Evolutionary conservation across 2,329 filamentous ascomycete genomes (phyloP).

Genomic region (Berkeleyomyces rouxiae): DNA sequence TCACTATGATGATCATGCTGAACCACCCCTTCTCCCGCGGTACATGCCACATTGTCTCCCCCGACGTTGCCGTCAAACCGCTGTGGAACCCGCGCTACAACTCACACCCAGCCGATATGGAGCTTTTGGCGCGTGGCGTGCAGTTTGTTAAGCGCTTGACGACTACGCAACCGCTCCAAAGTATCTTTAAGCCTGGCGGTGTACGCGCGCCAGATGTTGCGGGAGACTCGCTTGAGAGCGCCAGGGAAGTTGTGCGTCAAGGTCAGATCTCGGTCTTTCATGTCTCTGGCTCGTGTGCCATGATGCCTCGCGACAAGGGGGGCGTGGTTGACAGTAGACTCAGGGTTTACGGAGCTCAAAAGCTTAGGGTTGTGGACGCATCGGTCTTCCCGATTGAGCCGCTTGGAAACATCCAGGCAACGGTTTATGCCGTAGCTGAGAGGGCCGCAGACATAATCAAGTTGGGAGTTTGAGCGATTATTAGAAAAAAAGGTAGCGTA

Average conservation of each 20-base stretch:
- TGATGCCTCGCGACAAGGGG: slow-evolving; percentile 28
- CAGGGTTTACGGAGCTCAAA: slow-evolving; percentile 27
- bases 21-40: slow-evolving; percentile 46
- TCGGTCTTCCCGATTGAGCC: slow-evolving; percentile 30
- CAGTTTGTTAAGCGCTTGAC: slow-evolving; percentile 25
- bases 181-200: slow-evolving; percentile 25
- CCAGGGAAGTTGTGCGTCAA: slow-evolving; percentile 22
- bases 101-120: slow-evolving; percentile 38
- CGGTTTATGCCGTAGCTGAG: slow-evolving; percentile 22
- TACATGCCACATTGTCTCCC: slow-evolving; percentile 36
- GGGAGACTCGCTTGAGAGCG: slow-evolving; percentile 21
- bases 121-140: slow-evolving; percentile 29
- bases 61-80: slow-evolving; percentile 26
- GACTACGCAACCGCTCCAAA: slow-evolving; percentile 25
- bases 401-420: slow-evolving; percentile 21
- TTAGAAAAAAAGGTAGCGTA: background rate
- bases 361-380: slow-evolving; percentile 30
- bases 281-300: slow-evolving; percentile 32
- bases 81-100: slow-evolving; percentile 41
- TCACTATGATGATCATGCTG: slow-evolving; percentile 38
- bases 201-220: slow-evolving; percentile 19
- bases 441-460: slow-evolving; percentile 25
- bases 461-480: background rate
- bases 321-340: slow-evolving; percentile 29
- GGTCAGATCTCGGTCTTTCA: slow-evolving; percentile 28